Evolutionary conservation across 1,139 yeast genomes (phyloP).

Genomic region (Groenewaldozyma sp.): DNA sequence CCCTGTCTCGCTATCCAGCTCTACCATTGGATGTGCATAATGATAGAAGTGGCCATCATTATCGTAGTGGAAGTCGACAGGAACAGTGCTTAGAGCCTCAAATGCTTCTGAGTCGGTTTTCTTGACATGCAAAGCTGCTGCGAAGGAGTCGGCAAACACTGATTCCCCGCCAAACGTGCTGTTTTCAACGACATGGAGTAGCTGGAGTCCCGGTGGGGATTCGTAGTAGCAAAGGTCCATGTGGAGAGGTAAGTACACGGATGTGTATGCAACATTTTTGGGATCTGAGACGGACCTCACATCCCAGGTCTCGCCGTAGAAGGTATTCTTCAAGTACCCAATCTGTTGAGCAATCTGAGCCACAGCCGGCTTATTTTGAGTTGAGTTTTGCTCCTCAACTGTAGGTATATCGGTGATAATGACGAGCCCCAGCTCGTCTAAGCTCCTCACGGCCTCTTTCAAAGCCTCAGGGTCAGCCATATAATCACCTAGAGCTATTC

Average conservation of each 20-base stretch:
- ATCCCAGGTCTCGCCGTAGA: conserved; percentile 68
- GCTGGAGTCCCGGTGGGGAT: conserved; percentile 76
- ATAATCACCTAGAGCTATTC: conserved; percentile 34
- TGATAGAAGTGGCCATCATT: conserved; percentile 58
- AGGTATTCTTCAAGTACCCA: conserved; percentile 65
- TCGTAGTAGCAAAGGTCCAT: conserved; percentile 76
- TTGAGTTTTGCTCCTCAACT: conserved; percentile 20
- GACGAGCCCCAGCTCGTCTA: conserved; percentile 52
- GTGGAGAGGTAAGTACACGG: conserved; percentile 60
- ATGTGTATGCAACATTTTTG: conserved; percentile 68
- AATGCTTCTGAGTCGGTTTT: conserved; percentile 55
- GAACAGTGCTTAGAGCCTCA: conserved; percentile 51
- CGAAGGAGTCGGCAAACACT: conserved; percentile 64
- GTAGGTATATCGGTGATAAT: conserved; percentile 47
- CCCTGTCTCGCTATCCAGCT: conserved; percentile 39
- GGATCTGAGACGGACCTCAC: conserved; percentile 54
- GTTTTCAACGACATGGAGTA: conserved; percentile 59
- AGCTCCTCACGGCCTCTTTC: conserved; percentile 35
- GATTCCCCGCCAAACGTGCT: conserved; percentile 62
- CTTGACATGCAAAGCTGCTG: conserved; percentile 51
- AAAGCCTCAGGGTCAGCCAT: conserved; percentile 34
- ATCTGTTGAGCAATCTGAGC: conserved; percentile 47
- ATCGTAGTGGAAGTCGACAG: conserved; percentile 62
- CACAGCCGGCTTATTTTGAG: conserved; percentile 25
- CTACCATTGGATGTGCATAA: conserved; percentile 56